phyloP scores from a whole-genome alignment of 208 protist genomes.

The Wallacemonas collosoma region DNA sequence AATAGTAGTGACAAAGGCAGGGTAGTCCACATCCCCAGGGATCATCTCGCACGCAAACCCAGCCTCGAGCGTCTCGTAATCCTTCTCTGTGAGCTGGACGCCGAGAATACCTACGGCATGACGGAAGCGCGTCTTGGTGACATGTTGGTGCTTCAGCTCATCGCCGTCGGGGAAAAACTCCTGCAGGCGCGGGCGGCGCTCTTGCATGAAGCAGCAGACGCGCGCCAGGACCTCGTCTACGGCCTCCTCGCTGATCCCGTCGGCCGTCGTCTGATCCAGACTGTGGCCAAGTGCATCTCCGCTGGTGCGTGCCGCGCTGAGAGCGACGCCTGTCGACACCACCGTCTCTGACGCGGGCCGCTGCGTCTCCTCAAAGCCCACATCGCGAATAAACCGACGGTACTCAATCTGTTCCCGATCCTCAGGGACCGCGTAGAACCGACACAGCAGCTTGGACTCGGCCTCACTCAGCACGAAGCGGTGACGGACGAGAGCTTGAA shows the following conservation, averaged over 20 bases:
- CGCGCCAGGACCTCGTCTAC: conserved; percentile 53
- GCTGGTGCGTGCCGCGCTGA: not conserved
- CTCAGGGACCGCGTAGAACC: conserved; percentile 50
- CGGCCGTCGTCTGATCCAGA: not conserved
- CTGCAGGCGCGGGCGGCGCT: conserved; percentile 58
- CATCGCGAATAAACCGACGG: conserved; percentile 68
- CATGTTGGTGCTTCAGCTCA: conserved; percentile 78
- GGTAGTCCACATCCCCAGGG: conserved; percentile 52
- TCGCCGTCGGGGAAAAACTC: conserved; percentile 90
- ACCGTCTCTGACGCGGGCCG: conserved; percentile 3
- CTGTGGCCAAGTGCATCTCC: not conserved
- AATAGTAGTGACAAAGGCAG: conserved; percentile 62
- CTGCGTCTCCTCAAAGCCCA: conserved; percentile 47
- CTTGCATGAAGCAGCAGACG: conserved; percentile 71
- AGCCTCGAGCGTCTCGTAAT: conserved; percentile 56
- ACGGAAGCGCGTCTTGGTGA: conserved; percentile 77
- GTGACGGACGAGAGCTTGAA: conserved; percentile 71
- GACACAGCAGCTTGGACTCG: conserved; percentile 42
- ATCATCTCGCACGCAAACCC: conserved; percentile 45
- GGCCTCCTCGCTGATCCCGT: conserved; percentile 21
- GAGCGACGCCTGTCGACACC: not conserved
- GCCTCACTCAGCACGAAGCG: conserved; percentile 47
- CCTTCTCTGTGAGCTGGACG: conserved; percentile 49
- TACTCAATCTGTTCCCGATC: conserved; percentile 58
- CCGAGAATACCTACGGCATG: conserved; percentile 79